Evolutionary conservation across 768 basidiomycete species (phyloP).

Genomic region (Lactifluus hygrophoroides): DNA sequence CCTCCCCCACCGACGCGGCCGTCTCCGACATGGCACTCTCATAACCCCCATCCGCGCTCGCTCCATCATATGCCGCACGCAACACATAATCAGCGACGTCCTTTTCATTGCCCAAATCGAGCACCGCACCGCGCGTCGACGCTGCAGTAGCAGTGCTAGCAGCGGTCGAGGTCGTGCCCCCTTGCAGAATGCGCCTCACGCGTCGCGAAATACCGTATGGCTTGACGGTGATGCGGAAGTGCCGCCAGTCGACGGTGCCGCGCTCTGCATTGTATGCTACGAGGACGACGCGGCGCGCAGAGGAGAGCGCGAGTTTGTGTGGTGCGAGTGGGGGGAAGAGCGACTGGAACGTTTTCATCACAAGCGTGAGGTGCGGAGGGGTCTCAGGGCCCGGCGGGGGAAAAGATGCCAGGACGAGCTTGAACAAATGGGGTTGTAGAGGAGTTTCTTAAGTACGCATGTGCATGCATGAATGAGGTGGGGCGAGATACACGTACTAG

Average conservation of each 20-base stretch:
- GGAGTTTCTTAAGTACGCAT: neutral
- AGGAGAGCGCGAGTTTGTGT: constrained; percentile 68
- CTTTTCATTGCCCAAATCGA: constrained; percentile 82
- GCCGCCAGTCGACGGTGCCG: constrained; percentile 84
- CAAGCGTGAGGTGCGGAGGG: constrained; percentile 77
- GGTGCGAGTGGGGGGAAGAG: constrained; percentile 92
- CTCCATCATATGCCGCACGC: constrained; percentile 38
- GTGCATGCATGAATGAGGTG: neutral
- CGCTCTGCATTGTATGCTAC: constrained; percentile 83
- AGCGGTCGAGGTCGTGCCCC: constrained; percentile 29
- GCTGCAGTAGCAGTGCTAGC: neutral
- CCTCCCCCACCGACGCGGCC: constrained; percentile 62
- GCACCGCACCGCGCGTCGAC: constrained; percentile 32
- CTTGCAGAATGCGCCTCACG: constrained; percentile 79
- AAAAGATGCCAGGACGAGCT: constrained; percentile 87
- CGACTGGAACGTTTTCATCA: constrained; percentile 94
- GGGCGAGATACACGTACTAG: constrained; percentile 51
- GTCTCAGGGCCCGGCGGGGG: constrained; percentile 65
- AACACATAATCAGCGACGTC: constrained; percentile 96
- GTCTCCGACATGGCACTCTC: constrained; percentile 62
- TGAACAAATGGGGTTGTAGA: neutral
- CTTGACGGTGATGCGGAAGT: constrained; percentile 92
- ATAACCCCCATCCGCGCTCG: constrained; percentile 55
- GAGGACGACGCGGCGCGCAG: constrained; percentile 90
- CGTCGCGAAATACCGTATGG: constrained; percentile 91